Conservation (phyloP, 2,329 filamentous ascomycete genomes). For the Cercospora beticola region DNA sequence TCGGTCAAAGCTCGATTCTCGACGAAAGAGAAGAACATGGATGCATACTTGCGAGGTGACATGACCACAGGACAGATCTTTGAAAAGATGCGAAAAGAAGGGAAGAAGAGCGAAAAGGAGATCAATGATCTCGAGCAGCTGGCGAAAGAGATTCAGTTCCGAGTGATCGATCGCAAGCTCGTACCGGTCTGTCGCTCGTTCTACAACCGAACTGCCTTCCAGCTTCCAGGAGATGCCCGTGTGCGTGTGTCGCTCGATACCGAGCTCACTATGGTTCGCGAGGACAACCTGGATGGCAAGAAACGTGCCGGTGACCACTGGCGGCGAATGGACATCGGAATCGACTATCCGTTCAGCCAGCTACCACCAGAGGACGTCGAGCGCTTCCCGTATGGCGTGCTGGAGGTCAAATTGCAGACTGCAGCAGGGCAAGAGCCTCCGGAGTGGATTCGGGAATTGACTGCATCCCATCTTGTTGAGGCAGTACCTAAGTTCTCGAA, state of each 20-base stretch:
- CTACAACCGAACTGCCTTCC: slow-evolving; percentile 97
- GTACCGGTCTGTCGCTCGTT: slow-evolving; percentile 90
- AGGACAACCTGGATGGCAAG: slow-evolving; percentile 87
- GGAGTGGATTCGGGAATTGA: slow-evolving; percentile 93
- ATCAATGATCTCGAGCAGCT: slow-evolving; percentile 89
- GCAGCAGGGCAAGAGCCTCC: slow-evolving; percentile 93
- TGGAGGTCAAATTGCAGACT: slow-evolving; percentile 97
- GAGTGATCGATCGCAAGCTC: slow-evolving; percentile 81
- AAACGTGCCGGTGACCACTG: slow-evolving; percentile 81
- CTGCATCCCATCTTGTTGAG: slow-evolving; percentile 90
- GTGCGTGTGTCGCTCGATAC: slow-evolving; percentile 97
- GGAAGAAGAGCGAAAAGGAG: slow-evolving; percentile 88
- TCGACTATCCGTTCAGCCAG: slow-evolving; percentile 92
- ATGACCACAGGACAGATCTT: slow-evolving; percentile 86
- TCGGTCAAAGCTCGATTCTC: slow-evolving; percentile 96
- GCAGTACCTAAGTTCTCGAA: slow-evolving; percentile 99
- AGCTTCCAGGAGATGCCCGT: slow-evolving; percentile 90
- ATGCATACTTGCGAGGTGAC: slow-evolving; percentile 80
- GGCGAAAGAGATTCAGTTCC: slow-evolving; percentile 90
- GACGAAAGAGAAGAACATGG: slow-evolving; percentile 96
- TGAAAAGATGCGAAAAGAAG: slow-evolving; percentile 92
- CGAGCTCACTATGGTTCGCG: slow-evolving; percentile 89
- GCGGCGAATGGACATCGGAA: slow-evolving; percentile 95
- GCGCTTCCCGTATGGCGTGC: slow-evolving; percentile 90
- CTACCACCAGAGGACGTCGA: slow-evolving; percentile 81